Percentiles rank a stretch among this genome's conserved stretches.
phyloP scores from a whole-genome alignment of 345 rosid species.

The Eucalyptus polyanthemos region DNA sequence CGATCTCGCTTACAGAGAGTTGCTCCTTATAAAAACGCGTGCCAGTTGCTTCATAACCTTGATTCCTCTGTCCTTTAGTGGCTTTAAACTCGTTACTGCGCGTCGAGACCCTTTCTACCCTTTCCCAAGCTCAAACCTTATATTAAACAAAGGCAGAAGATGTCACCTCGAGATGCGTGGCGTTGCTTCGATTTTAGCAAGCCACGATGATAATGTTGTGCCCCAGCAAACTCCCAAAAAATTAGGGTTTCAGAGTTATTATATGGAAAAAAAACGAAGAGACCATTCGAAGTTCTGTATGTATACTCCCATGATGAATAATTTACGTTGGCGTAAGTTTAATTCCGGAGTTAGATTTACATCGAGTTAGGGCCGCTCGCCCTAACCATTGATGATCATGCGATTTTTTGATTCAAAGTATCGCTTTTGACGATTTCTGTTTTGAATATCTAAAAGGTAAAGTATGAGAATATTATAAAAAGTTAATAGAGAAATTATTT shows the following conservation, averaged over 20 bases:
- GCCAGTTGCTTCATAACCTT: too few relatives aligned
- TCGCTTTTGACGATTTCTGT: accelerated
- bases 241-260: background rate
- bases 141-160: background rate
- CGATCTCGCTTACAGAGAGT: background rate
- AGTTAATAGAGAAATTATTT: too few relatives aligned
- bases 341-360: background rate
- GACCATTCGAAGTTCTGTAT: background rate
- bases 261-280: background rate
- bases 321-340: background rate
- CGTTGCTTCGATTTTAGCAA: background rate
- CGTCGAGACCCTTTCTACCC: background rate
- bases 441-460: background rate
- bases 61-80: background rate
- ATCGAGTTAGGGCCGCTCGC: background rate
- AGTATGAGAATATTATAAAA: accelerated
- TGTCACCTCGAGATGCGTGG: background rate
- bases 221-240: too few relatives aligned
- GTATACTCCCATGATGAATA: too few relatives aligned
- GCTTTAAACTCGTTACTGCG: background rate
- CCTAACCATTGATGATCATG: background rate
- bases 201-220: background rate
- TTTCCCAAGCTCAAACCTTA: background rate
- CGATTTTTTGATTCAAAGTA: background rate
- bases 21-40: too few relatives aligned